Base-by-base conservation (phyloP, 345 rosid genomes). In the Noccaea caerulescens region DNA sequence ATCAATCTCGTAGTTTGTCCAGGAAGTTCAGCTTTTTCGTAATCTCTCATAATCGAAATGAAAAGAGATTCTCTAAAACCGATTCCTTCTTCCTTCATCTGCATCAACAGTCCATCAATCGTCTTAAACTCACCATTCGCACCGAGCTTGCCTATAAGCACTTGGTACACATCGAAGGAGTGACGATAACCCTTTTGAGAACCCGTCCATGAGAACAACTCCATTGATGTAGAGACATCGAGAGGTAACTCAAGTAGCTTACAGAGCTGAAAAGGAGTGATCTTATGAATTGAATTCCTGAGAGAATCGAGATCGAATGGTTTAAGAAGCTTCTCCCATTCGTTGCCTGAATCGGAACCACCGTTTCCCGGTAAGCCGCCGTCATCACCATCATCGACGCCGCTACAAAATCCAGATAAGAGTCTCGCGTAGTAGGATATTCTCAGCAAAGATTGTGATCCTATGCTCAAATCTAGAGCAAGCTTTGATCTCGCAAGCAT, bases 291-390 rank as follows among this genome's bases (percentile, higher is more conserved):
- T 5, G 89, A 80, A 16, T 74, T 77, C 27, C 84, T 81, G 55
- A 87, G 92, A 16, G 83, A 89, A 52, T 80, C 82, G 34, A 93
- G 61, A 71, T 90, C 92, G 63, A 84, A 93, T 56, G 96, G 97
- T 68, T 82, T 90, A 72, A 90, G 84, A 74, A 90, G 79, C 68
- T 82, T 88, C 82, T 90, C 97, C 96, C 97, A 88, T 65, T 93
- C 91, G 16, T 80, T 88, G 64, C 75, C 67, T 33, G 83, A 55
- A 34, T 66, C 81, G 5, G 81, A 76, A 25, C 47, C 82, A 45
- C 72, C 69, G 57, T 47, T 64, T 61, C 38, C 56, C 38, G 41
- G 12, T 11, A 13, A 64, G 25, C 32, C 4, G 25, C 64, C 55
- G 4, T 12, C 47, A 18, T 39, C 69, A n/a, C 11, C 72, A 23